Percentiles rank a stretch among this genome's conserved stretches.
phyloP scores from a whole-genome alignment of 768 basidiomycete genomes.

The Fomitopsis pulvina region DNA sequence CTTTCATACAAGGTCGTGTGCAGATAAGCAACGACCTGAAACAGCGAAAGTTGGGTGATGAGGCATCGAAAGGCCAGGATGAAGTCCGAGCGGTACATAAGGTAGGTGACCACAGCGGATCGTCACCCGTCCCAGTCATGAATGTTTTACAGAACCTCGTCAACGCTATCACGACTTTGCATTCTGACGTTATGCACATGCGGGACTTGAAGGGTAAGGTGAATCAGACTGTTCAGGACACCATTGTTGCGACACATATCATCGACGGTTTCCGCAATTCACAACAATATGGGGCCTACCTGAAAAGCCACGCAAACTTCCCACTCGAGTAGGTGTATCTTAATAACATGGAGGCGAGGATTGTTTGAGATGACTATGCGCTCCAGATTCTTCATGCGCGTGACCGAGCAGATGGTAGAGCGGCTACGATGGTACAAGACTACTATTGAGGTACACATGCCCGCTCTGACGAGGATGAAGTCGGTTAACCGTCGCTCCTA shows the following conservation, averaged over 20 bases:
- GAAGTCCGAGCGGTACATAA: conserved; percentile 61
- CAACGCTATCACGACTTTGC: conserved; percentile 53
- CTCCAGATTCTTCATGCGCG: conserved; percentile 62
- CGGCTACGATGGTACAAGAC: conserved; percentile 72
- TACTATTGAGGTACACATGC: conserved; percentile 60
- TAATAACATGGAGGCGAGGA: conserved; percentile 1
- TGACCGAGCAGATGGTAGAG: conserved; percentile 66
- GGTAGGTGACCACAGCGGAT: conserved; percentile 27
- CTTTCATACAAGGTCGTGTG: conserved; percentile 46
- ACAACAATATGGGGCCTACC: conserved; percentile 59
- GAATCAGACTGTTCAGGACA: conserved; percentile 75
- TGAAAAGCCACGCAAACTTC: conserved; percentile 77
- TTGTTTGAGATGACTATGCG: not conserved
- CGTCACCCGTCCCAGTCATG: not conserved
- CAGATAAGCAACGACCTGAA: conserved; percentile 79
- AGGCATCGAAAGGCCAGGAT: conserved; percentile 67
- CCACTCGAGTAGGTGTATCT: conserved; percentile 60
- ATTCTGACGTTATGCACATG: conserved; percentile 58
- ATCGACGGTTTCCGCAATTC: conserved; percentile 75
- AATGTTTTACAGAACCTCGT: conserved; percentile 48
- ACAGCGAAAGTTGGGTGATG: conserved; percentile 68
- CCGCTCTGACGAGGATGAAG: not conserved
- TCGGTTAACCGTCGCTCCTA: conserved; percentile 19
- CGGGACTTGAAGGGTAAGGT: conserved; percentile 69
- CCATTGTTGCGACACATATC: conserved; percentile 68